Percentiles rank a stretch among this genome's conserved stretches.
phyloP scores from a whole-genome alignment of 805 yeast species.

The Metschnikowia borealis region DNA sequence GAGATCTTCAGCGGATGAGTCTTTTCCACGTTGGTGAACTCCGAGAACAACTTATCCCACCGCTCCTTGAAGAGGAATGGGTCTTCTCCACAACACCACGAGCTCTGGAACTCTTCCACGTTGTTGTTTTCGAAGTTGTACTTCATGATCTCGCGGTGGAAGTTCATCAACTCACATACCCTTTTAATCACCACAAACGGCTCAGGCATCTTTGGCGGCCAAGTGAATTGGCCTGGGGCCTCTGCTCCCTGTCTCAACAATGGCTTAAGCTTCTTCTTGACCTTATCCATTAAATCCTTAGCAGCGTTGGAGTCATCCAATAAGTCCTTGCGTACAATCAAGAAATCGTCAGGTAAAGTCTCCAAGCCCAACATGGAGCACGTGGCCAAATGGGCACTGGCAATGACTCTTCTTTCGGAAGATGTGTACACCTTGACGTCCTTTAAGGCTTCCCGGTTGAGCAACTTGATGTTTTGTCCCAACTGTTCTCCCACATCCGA shows the following conservation, averaged over 20 bases:
- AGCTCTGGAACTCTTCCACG: constrained; percentile 61
- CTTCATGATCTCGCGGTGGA: constrained; percentile 79
- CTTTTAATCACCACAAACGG: constrained; percentile 91
- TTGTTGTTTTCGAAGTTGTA: constrained; percentile 68
- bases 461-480: constrained; percentile 83
- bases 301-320: constrained; percentile 98
- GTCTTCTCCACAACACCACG: constrained; percentile 98
- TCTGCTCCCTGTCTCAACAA: constrained; percentile 90
- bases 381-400: constrained; percentile 87
- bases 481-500: constrained; percentile 93
- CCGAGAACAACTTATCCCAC: constrained; percentile 95
- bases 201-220: constrained; percentile 99
- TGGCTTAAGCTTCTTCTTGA: constrained; percentile 93
- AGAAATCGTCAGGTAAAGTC: constrained; percentile 65
- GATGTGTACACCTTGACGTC: constrained; percentile 86
- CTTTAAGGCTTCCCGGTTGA: constrained; percentile 79
- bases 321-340: constrained; percentile 82
- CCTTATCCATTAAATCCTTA: constrained; percentile 95
- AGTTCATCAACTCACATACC: constrained; percentile 93
- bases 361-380: constrained; percentile 68
- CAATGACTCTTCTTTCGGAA: constrained; percentile 90
- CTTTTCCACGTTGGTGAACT: constrained; percentile 87
- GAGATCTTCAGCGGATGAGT: constrained; percentile 97
- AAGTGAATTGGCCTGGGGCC: constrained; percentile 95
- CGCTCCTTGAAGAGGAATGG: constrained; percentile 86